A percentile compares a stretch with the other conserved stretches of the same genome.
Evolutionary conservation across 208 protist species (phyloP).

Genomic region (Zelonia costaricensis): DNA sequence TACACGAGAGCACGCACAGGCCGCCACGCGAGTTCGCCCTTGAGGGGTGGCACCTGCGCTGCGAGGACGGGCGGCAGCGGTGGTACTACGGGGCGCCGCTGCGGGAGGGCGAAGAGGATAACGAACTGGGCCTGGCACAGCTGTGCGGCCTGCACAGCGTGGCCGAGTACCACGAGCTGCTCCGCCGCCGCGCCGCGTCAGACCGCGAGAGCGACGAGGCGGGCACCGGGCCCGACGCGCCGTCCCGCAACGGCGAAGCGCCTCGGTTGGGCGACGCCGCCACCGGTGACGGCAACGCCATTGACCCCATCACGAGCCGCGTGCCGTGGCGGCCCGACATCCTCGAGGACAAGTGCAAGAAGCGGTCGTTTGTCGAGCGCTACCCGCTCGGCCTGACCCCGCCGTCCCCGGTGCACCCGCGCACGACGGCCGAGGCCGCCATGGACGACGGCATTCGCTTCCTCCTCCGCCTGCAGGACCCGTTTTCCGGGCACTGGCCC

Average conservation of each 20-base stretch:
- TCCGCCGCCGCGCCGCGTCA: conserved; percentile 7
- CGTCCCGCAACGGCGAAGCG: neutral
- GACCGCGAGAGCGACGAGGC: neutral
- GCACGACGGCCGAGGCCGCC: conserved; percentile 22
- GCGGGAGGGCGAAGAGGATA: conserved; percentile 56
- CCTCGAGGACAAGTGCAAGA: conserved; percentile 36
- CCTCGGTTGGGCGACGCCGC: neutral
- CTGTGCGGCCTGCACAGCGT: conserved; percentile 44
- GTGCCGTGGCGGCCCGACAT: conserved; percentile 32
- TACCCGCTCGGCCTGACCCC: conserved; percentile 68
- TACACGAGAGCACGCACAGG: conserved; percentile 38
- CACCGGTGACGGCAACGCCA: neutral
- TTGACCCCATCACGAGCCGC: neutral
- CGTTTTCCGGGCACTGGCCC: conserved; percentile 97
- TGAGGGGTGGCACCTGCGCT: conserved; percentile 77
- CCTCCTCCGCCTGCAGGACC: conserved; percentile 78
- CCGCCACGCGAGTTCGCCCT: conserved; percentile 48
- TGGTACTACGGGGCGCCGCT: conserved; percentile 72
- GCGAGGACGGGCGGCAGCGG: conserved; percentile 89
- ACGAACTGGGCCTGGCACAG: conserved; percentile 59
- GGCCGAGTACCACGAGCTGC: conserved; percentile 32
- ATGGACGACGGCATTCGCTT: conserved; percentile 75
- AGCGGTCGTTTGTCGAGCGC: conserved; percentile 56
- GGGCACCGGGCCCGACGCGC: neutral
- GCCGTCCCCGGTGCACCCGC: conserved; percentile 11